Evolutionary conservation across 176 grass and related monocot species (phyloP), one percentile per base, ranked within the genome.

Genomic region (Pontederia paniculata): DNA sequence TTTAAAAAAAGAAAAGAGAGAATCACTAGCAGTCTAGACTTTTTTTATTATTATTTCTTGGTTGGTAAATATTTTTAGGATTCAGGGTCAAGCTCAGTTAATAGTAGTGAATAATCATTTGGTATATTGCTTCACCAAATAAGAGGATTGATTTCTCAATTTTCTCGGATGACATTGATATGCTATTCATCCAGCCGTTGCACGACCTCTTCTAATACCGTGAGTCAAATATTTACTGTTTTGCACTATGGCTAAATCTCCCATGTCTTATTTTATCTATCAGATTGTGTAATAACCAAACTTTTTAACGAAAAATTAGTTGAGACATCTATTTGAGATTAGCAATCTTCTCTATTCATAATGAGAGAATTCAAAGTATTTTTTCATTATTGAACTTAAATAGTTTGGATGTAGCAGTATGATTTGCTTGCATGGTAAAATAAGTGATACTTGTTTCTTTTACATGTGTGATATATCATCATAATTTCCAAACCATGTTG

Each of bases 121-220:
- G 85, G 86, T 52, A 54, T 89, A 57, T 84, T 89, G 20, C 86
- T 82, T 14, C 91, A 96, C 68, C 91, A 96, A 68, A 96, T 96
- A 23, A 63, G 91, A 49, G 91, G 91, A 48, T 96, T 80, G 66
- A 58, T 89, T 41, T 76, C 82, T 0, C 86, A 84, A 31, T 89
- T 75, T 73, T 76, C 81, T 66, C 73, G 83, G 43, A 45, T 96
- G 56, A 96, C 91, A 3, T 82, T 96, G 21, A 50, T 96, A 37
- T 85, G 91, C 12, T 74, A 96, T 65, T 83, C 85, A 61, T 96
- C 91, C 5, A 75, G 75, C 43, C 83, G 78, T 58, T 96, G 91
- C 61, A 96, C 83, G 16, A 82, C 91, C 9, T 96, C 85, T 78
- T 89, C 82, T 48, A 66, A 68, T 61, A 71, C 60, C 43, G 91